Evolutionary conservation across 345 rosid genomes (phyloP), one percentile per base, ranked within the genome.

Genomic region (Lumnitzera littorea): DNA sequence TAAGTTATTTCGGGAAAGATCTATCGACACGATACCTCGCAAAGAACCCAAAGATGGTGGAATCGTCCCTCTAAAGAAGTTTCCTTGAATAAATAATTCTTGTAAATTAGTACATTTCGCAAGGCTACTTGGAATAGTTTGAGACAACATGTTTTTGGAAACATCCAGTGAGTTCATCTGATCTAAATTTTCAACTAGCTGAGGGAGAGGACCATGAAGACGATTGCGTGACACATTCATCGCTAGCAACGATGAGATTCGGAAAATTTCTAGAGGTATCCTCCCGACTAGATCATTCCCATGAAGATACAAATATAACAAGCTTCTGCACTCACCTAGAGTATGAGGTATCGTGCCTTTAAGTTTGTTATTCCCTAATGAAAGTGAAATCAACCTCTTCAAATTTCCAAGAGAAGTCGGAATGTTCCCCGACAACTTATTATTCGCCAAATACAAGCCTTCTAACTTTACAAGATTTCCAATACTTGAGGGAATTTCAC

Each of bases 1-100:
- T 5, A 76, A 58, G 46, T 76, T 69, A 23, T 69, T 69, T 8
- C 36, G 64, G 0, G 72, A 76, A 56, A 76, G 67, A 56, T 76
- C 64, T 14, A 66, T 8, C 15, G 0, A 17, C 15, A 3, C 14
- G 5, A 72, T 13, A 13, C 67, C 68, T 55, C 63, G 63, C 25
- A 72, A 50, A 4, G 56, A 56, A 17, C 62, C 57, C 17, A 76
- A 12, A 1, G 67, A 43, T 25, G 13, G 15, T 4, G 72, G 77
- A 24, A 69, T 62, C 15, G 24, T 16, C 13, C 72, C 72, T 17
- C 56, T 43, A 24, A 76, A 72, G 20, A n/a, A 50, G 14, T 72
- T 72, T 3, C 52, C 60, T 12, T 24, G 12, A 62, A 72, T 41
- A 43, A 16, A 5, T 4, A 76, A 43, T 7, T 2, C 2, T 15